Conservation (phyloP, 139 green algal genomes). For the Asterochloris erici region DNA sequence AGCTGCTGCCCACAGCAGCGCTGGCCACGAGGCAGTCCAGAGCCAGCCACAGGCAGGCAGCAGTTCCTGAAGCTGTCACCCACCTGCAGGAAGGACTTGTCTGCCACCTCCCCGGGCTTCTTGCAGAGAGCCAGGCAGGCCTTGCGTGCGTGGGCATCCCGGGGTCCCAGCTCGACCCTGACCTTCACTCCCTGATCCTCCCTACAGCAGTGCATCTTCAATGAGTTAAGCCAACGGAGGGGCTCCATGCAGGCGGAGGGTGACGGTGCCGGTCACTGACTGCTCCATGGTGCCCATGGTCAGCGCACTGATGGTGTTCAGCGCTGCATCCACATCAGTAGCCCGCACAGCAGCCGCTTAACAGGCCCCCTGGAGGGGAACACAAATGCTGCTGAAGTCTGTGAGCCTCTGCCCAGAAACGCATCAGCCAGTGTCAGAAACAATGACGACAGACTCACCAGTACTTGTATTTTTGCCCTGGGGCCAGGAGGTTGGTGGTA, state of each 20-base stretch:
- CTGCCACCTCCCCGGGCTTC: slow-evolving; percentile 31
- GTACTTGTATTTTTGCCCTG: slow-evolving; percentile 59
- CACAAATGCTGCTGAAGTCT: background rate
- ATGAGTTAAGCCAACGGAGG: background rate
- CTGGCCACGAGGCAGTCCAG: background rate
- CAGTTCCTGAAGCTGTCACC: background rate
- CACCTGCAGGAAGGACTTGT: slow-evolving; percentile 29
- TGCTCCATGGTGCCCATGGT: background rate
- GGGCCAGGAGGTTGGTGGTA: slow-evolving; percentile 47
- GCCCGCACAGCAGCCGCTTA: background rate
- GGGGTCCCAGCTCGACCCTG: slow-evolving; percentile 39
- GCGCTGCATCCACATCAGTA: background rate
- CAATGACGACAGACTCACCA: slow-evolving; percentile 26
- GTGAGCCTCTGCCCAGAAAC: background rate
- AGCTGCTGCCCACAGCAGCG: background rate
- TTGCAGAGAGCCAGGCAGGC: slow-evolving; percentile 29
- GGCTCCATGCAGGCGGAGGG: background rate
- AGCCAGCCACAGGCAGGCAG: background rate
- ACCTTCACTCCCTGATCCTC: slow-evolving; percentile 45
- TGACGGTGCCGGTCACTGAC: background rate
- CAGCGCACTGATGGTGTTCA: background rate
- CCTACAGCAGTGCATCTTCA: slow-evolving; percentile 7
- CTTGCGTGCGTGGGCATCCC: slow-evolving; percentile 25
- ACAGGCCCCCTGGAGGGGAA: background rate
- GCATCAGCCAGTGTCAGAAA: too few relatives aligned